These are phyloP conservation scores for Xylariales sp. DNA, from an alignment of 2,329 filamentous ascomycete genomes.

Conservation along the genomic window DNA sequence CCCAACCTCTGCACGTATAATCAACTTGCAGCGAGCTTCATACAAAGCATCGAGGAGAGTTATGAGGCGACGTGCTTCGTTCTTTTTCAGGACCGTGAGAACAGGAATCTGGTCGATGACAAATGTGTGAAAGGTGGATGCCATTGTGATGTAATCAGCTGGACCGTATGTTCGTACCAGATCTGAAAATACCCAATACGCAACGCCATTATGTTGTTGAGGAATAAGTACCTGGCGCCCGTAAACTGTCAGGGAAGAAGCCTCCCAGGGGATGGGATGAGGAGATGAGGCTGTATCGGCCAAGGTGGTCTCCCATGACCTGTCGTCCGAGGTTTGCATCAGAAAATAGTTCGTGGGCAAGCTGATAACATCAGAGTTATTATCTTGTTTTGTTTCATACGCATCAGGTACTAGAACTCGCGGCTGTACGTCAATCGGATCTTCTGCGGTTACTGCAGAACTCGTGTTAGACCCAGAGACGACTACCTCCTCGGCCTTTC, in stretches of 20 bases:
- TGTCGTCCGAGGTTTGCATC: conserved; percentile 16
- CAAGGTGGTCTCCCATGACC: conserved; percentile 19
- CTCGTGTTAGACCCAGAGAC: conserved; percentile 7
- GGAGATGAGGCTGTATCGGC: conserved; percentile 6
- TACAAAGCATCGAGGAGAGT: conserved; percentile 77
- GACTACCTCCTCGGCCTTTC: conserved; percentile 36
- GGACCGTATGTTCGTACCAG: conserved; percentile 69
- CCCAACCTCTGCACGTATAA: conserved; percentile 61
- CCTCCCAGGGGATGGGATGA: conserved; percentile 31
- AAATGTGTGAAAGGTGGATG: conserved; percentile 74
- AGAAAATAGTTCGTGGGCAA: conserved; percentile 25
- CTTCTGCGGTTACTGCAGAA: background rate
- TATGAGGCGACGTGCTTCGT: conserved; percentile 77
- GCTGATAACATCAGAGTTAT: conserved; percentile 5
- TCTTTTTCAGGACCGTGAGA: conserved; percentile 65
- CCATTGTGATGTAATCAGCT: conserved; percentile 78
- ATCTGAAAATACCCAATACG: conserved; percentile 63
- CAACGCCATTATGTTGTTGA: conserved; percentile 50
- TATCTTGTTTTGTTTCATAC: conserved; percentile 1
- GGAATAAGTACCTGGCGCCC: conserved; percentile 60
- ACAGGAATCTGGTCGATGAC: conserved; percentile 68
- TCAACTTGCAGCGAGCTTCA: conserved; percentile 73
- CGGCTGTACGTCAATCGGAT: background rate
- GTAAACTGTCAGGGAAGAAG: conserved; percentile 49
- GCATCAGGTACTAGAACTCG: no score